Evolutionary conservation across 495 filamentous ascomycete species (phyloP).

Genomic region (Trichoderma erinaceum): DNA sequence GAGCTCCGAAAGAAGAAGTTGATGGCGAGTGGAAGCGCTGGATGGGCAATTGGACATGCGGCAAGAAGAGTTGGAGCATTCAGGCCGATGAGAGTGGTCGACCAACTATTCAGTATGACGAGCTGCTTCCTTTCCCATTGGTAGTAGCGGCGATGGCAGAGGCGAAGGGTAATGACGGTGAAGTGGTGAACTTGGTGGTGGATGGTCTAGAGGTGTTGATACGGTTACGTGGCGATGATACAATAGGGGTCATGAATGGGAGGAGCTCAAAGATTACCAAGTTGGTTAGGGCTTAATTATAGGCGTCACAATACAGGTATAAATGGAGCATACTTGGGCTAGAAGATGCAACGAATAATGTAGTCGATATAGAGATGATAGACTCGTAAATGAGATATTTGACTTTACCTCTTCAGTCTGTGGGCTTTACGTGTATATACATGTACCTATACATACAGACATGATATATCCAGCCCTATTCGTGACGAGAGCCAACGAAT

Average conservation of each 20-base stretch:
- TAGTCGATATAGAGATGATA: too few relatives aligned
- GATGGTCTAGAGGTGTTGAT: neutral
- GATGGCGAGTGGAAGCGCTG: neutral
- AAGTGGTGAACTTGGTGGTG: neutral
- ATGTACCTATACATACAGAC: too few relatives aligned
- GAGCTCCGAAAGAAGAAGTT: neutral
- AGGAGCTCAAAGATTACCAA: neutral
- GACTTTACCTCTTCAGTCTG: too few relatives aligned
- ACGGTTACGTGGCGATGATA: neutral
- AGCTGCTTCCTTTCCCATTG: neutral
- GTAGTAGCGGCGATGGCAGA: neutral
- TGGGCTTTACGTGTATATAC: too few relatives aligned
- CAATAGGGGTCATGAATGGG: neutral
- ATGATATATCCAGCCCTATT: too few relatives aligned
- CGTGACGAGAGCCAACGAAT: too few relatives aligned
- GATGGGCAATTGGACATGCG: conserved; percentile 1
- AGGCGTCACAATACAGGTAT: neutral
- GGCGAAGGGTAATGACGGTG: neutral
- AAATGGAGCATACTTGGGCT: neutral
- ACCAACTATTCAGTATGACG: neutral
- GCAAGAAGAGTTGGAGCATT: neutral
- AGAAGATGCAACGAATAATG: too few relatives aligned
- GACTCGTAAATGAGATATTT: too few relatives aligned
- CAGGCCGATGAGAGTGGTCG: neutral
- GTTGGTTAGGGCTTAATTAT: neutral